Evolutionary conservation across 1,139 yeast species (phyloP), one percentile per base, ranked within the genome.

Genomic region (Diutina neorugosa): DNA sequence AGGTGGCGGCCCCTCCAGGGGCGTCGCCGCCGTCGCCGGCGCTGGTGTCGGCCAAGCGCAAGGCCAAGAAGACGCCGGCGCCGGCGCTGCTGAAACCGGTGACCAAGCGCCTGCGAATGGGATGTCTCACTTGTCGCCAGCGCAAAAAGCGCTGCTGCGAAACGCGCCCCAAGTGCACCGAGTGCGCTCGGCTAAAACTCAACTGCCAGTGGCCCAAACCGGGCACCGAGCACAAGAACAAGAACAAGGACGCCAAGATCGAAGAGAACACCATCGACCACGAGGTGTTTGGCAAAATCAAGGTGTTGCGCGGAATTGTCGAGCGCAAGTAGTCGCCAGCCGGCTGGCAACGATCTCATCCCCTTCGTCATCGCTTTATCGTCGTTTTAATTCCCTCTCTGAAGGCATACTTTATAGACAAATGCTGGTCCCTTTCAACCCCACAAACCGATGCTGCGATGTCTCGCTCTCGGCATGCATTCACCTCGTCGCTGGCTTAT

Each of bases 231-330:
- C 76, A 71, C 57, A 73, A 73, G 61, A 74, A 74, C 57, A 73
- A 73, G 61, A 73, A 77, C 25, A 77, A 75, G 62, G 77, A 74
- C 53, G 69, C 70, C n/a, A 75, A 74, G 60, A 67, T 69, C 44
- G 77, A 69, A 54, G 81, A 75, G 55, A 74, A 74, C 54, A 72
- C 73, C 56, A 74, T 68, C 27, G 68, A 73, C 49, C 80, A 81
- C 61, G 81, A 78, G 54, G 67, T 74, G 34, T 80, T 74, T 60
- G 86, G 86, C 11, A 75, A 74, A 56, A 81, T 82, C 57, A 81
- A 79, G 63, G 82, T 81, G 11, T 67, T 81, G 44, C 69, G 86
- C 55, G 86, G 86, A 2, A 79, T 81, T 21, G 84, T 81, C 27
- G 82, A 78, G 60, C 50, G 50, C 21, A 46, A 27, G 40, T 46